A percentile compares a stretch with the other conserved stretches of the same genome.
phyloP scores from a whole-genome alignment of 2,329 filamentous ascomycete genomes.

The Leptodontidium sp. region DNA sequence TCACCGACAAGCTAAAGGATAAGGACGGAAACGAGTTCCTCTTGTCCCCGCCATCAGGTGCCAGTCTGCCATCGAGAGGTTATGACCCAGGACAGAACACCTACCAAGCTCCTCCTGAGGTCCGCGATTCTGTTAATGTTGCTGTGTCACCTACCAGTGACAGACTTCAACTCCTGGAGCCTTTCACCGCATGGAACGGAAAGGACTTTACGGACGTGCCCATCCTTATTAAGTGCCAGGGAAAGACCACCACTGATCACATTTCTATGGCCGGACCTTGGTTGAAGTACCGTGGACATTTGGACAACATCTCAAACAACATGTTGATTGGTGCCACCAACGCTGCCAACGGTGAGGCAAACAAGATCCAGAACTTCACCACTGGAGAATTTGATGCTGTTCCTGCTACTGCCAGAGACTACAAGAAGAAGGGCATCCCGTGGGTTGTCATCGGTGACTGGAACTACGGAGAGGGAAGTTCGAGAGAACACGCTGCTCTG shows the following conservation, averaged over 20 bases:
- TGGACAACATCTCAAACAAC: constrained; percentile 99
- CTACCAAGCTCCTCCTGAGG: constrained; percentile 91
- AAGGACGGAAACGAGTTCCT: constrained; percentile 97
- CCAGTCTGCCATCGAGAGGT: constrained; percentile 79
- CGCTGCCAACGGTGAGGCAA: constrained; percentile 93
- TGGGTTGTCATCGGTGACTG: constrained; percentile 99
- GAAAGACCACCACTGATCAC: constrained; percentile 97
- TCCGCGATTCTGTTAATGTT: constrained; percentile 77
- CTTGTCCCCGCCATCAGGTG: constrained; percentile 80
- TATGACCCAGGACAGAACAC: constrained; percentile 94
- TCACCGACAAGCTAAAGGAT: constrained; percentile 91
- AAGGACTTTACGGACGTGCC: constrained; percentile 86
- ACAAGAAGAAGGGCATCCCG: constrained; percentile 95
- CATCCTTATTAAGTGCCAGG: constrained; percentile 94
- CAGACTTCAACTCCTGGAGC: constrained; percentile 89
- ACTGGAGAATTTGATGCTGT: constrained; percentile 87
- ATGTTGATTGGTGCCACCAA: constrained; percentile 99
- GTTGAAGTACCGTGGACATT: constrained; percentile 98
- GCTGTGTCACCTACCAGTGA: constrained; percentile 89
- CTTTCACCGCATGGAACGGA: constrained; percentile 89
- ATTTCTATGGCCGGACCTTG: constrained; percentile 97
- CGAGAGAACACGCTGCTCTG: constrained; percentile 97
- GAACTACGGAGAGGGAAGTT: constrained; percentile 99
- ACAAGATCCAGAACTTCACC: constrained; percentile 94
- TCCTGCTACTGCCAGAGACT: constrained; percentile 93